Base-by-base conservation (phyloP, 2,329 filamentous ascomycete genomes). In the Ophiognomonia clavigignenti-juglandacearum region DNA sequence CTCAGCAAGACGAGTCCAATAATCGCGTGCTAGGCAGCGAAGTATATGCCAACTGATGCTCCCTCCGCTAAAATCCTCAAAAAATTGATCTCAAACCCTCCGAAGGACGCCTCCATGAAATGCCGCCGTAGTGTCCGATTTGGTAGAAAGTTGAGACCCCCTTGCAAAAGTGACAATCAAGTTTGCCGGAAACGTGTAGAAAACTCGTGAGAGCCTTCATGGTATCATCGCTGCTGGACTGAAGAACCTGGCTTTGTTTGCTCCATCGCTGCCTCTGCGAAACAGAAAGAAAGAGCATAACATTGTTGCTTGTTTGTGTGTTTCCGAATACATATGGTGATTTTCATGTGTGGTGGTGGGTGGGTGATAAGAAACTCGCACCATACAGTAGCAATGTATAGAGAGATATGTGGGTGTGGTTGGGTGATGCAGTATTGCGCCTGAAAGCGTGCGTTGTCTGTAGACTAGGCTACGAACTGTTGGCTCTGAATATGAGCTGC, bases 401-500 rank as follows among this genome's bases (percentile, higher is more conserved):
- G 19, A 37, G 26, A 26, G 24, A 14, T 37, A 36, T 39, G 36
- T 18, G 26, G 31, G 26, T 39, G 34, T 36, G 34, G 18, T 36
- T 36, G 18, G n/a, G n/a, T n/a, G n/a, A n/a, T n/a, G n/a, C n/a
- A n/a, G n/a, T n/a, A n/a, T n/a, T n/a, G n/a, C n/a, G n/a, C n/a
- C 18, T 16, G 19, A 7, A 20, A 16, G 34, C 20, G 34, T 10
- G 7, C n/a, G n/a, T n/a, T n/a, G n/a, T n/a, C 4, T 36, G 34
- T 36, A 36, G 34, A 39, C 43, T 45, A 45, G 18, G 40, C 39
- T 52, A 52, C 38, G 45, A 43, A 45, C 51, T 53, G 41, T 53
- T 51, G 47, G 51, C 51, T 51, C 51, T 43, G 24, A 53, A 47
- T 11, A 53, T 51, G 51, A 53, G 51, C 51, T 53, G 50, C 43